Percentiles rank a stretch among this genome's conserved stretches.
Conservation (phyloP, 148 eudicot species). For the Camellia granthamiana region DNA sequence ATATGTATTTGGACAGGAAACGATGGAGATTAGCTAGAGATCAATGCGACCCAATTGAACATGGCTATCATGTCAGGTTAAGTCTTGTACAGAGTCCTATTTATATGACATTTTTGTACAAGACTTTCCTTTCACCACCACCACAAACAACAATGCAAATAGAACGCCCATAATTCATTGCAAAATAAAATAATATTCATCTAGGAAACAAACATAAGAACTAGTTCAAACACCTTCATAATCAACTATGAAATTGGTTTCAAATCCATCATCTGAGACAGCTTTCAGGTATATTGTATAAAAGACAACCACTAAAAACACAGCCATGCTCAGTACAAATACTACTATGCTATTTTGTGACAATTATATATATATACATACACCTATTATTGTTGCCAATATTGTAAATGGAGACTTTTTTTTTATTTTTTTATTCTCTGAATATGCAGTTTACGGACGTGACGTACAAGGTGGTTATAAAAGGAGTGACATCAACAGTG, state of each 20-base stretch:
- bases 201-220: not conserved
- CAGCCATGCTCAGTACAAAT: not conserved
- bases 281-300: too few species aligned
- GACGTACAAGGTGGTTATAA: constrained; percentile 62
- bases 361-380: too few species aligned
- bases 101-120: constrained; percentile 53
- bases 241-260: not conserved
- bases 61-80: constrained; percentile 71
- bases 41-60: constrained; percentile 42
- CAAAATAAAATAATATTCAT: too few species aligned
- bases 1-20: constrained; percentile 56
- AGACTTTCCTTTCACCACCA: constrained; percentile 29
- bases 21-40: constrained; percentile 42
- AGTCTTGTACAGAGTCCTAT: constrained; percentile 65
- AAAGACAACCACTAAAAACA: too few species aligned
- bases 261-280: not conserved
- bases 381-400: too few species aligned
- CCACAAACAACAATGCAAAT: not conserved
- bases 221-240: not conserved
- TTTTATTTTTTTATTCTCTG: not conserved
- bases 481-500: constrained; percentile 54
- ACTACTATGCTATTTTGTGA: too few species aligned
- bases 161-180: too few species aligned
- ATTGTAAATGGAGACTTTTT: not conserved
- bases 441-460: constrained; percentile 78